Conservation (phyloP, 2,329 filamentous ascomycete genomes). For the Scortechinia acanthostroma region DNA sequence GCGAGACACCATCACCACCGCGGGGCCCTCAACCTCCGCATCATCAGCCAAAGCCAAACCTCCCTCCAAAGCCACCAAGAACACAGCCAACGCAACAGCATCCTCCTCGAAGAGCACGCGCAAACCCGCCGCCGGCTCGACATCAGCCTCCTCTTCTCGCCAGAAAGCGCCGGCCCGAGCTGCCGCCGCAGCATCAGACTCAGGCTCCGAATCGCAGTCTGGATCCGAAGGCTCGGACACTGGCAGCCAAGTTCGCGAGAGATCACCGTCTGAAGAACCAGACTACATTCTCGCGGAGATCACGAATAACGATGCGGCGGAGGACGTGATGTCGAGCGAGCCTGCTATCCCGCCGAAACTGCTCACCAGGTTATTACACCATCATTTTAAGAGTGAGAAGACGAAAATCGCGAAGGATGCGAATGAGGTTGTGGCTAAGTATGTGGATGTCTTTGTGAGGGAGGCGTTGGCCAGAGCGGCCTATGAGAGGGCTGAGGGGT, state of each 20-base stretch:
- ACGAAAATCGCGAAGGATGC: slow-evolving; percentile 74
- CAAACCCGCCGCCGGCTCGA: neutral
- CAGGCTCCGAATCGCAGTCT: slow-evolving; percentile 4
- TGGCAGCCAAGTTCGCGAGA: slow-evolving; percentile 8
- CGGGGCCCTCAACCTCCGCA: slow-evolving; percentile 9
- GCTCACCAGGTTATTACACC: slow-evolving; percentile 69
- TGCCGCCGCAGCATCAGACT: slow-evolving; percentile 5
- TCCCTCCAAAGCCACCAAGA: slow-evolving; percentile 11
- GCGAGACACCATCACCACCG: slow-evolving; percentile 11
- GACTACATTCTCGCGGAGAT: slow-evolving; percentile 37
- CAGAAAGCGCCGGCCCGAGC: slow-evolving; percentile 4
- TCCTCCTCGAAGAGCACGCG: slow-evolving; percentile 6
- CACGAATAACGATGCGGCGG: slow-evolving; percentile 12
- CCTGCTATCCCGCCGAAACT: slow-evolving; percentile 64
- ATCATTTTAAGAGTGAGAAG: slow-evolving; percentile 67
- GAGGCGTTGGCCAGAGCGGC: slow-evolving; percentile 79
- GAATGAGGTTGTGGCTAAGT: slow-evolving; percentile 70
- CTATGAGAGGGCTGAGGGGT: slow-evolving; percentile 52
- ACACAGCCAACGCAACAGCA: slow-evolving; percentile 9
- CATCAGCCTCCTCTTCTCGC: slow-evolving; percentile 4
- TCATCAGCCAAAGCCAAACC: slow-evolving; percentile 1
- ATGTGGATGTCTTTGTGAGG: slow-evolving; percentile 83
- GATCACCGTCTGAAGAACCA: slow-evolving; percentile 23
- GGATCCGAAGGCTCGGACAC: slow-evolving; percentile 9
- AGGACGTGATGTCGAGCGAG: slow-evolving; percentile 20